phyloP scores from a whole-genome alignment of 805 yeast species.

The Pichia occidentalis region DNA sequence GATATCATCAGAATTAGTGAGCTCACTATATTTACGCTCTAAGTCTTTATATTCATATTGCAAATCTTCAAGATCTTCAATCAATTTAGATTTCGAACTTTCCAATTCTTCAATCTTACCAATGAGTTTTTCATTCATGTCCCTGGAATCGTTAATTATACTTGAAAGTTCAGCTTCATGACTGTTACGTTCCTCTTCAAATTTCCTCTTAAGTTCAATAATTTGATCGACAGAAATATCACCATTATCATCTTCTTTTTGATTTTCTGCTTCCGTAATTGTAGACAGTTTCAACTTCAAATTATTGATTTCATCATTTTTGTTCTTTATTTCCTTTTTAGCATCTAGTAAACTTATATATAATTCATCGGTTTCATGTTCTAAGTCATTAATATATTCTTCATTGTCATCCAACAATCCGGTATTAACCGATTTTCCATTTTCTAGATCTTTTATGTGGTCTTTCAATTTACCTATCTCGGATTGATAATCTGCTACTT shows the following conservation, averaged over 20 bases:
- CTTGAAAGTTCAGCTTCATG: constrained; percentile 13
- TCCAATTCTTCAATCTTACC: constrained; percentile 33
- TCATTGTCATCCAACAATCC: constrained; percentile 19
- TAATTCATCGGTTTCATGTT: constrained; percentile 16
- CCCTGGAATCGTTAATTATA: constrained; percentile 21
- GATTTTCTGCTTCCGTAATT: constrained; percentile 1
- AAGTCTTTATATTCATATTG: constrained; percentile 21
- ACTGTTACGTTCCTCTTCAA: constrained; percentile 9
- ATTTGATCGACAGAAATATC: constrained; percentile 6
- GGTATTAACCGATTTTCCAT: constrained; percentile 3
- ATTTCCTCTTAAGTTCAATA: constrained; percentile 3
- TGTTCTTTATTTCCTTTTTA: not conserved
- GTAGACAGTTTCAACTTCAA: constrained; percentile 4
- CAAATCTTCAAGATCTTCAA: constrained; percentile 31
- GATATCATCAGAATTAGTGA: constrained; percentile 14
- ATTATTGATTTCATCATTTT: constrained; percentile 2
- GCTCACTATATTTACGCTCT: constrained; percentile 7
- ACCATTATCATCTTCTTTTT: not conserved
- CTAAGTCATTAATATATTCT: constrained; percentile 28
- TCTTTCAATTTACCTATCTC: constrained; percentile 16
- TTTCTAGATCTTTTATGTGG: constrained; percentile 6
- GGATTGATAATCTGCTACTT: constrained; percentile 5
- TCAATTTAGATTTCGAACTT: constrained; percentile 31
- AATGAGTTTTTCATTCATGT: constrained; percentile 27
- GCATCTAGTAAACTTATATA: constrained; percentile 6